Percentiles rank a stretch among this genome's conserved stretches.
phyloP scores from a whole-genome alignment of 129 eudicot genomes.

The Rutidosis leptorrhynchoides region DNA sequence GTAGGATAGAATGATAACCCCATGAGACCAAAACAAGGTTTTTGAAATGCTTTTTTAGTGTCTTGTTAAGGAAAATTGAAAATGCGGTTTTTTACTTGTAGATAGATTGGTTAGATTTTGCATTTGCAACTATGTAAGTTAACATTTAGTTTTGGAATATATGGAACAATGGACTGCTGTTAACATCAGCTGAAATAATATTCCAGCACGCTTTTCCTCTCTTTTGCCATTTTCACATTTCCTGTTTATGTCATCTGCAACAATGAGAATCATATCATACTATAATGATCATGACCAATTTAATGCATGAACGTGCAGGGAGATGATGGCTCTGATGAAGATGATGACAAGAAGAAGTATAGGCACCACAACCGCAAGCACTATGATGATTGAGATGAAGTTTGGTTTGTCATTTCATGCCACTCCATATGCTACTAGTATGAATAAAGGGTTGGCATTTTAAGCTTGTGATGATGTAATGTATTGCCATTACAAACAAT shows the following conservation, averaged over 20 bases:
- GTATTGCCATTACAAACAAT: conserved; percentile 3
- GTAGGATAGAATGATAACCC: neutral
- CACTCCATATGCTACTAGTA: conserved; percentile 26
- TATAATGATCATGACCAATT: neutral
- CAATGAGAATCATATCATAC: neutral
- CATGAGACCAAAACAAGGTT: neutral
- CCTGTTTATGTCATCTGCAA: neutral
- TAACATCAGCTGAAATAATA: neutral
- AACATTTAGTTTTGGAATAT: neutral
- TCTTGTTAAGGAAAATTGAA: neutral
- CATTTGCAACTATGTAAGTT: neutral
- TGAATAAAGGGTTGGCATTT: conserved; percentile 33
- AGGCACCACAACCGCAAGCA: conserved; percentile 65
- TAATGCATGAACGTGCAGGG: conserved; percentile 42
- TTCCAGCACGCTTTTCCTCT: neutral
- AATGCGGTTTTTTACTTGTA: neutral
- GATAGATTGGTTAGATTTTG: neutral
- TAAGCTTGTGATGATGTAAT: neutral
- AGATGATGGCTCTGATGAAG: conserved; percentile 49
- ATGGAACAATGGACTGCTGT: neutral
- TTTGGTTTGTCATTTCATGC: conserved; percentile 27
- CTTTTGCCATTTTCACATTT: neutral
- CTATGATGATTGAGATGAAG: conserved; percentile 61
- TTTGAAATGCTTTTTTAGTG: neutral
- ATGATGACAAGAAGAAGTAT: conserved; percentile 49